Evolutionary conservation across 139 green algal genomes (phyloP).

Genomic region (Chlamydomonas sp.): DNA sequence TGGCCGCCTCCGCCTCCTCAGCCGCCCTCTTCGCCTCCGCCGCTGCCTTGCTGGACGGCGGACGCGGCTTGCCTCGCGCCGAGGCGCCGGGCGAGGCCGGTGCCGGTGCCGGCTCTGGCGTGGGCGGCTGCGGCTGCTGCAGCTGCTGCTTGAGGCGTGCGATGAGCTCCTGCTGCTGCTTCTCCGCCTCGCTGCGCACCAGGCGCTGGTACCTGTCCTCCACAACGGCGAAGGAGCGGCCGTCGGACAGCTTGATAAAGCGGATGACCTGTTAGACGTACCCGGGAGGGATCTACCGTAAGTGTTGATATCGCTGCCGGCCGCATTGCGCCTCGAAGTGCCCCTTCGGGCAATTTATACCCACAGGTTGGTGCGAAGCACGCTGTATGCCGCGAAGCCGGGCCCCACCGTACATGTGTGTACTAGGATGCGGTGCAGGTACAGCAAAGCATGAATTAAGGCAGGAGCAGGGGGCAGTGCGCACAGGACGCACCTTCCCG

Average conservation of each 20-base stretch:
- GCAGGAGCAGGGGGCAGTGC: no score
- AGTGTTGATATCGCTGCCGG: background rate
- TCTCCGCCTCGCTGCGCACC: background rate
- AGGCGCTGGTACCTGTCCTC: conserved; percentile 8
- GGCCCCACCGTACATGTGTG: no score
- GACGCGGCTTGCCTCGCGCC: background rate
- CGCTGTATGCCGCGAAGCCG: no score
- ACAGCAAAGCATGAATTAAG: no score
- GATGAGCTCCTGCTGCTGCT: background rate
- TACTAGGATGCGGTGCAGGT: no score
- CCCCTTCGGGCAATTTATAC: no score
- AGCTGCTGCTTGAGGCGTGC: background rate
- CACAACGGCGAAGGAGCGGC: conserved; percentile 31
- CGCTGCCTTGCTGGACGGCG: background rate
- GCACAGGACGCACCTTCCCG: no score
- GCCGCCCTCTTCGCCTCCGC: background rate
- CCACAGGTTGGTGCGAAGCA: no score
- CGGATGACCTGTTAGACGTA: background rate
- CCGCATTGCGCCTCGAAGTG: no score
- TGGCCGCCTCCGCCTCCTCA: background rate
- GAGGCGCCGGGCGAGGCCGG: background rate
- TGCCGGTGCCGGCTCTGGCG: background rate
- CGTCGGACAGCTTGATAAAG: conserved; percentile 28
- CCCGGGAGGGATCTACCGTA: background rate
- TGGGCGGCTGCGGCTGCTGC: background rate